These are phyloP conservation scores for Heritiera littoralis DNA, from an alignment of 345 rosid genomes.

Conservation along the genomic window DNA sequence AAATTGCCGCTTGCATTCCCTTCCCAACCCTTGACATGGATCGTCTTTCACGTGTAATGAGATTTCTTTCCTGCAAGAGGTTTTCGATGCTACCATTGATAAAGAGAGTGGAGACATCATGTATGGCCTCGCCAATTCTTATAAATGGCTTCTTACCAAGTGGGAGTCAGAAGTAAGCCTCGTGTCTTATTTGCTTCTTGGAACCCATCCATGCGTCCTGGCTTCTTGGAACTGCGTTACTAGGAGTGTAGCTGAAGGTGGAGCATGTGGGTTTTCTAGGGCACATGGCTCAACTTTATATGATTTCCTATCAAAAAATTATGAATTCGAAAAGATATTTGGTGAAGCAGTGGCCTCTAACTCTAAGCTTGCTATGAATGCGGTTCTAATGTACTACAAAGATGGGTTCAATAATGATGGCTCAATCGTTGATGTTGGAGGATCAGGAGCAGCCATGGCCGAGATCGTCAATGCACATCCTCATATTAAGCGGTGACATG, in stretches of 20 bases:
- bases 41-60: conserved; percentile 58
- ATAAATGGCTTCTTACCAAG: conserved; percentile 48
- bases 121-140: conserved; percentile 47
- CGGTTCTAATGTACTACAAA: conserved; percentile 36
- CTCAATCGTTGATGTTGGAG: conserved; percentile 75
- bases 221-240: conserved; percentile 61
- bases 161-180: conserved; percentile 37
- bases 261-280: neutral
- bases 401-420: conserved; percentile 53
- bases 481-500: conserved; percentile 66
- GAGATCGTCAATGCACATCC: conserved; percentile 56
- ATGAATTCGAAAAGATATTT: conserved; percentile 37
- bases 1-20: conserved; percentile 48
- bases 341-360: conserved; percentile 65
- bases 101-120: conserved; percentile 12
- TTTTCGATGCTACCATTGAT: conserved; percentile 43
- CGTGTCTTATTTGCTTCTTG: conserved; percentile 45
- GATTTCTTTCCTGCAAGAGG: conserved; percentile 52
- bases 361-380: conserved; percentile 43
- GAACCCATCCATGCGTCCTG: conserved; percentile 51
- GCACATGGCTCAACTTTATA: conserved; percentile 55
- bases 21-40: conserved; percentile 37
- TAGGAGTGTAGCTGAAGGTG: conserved; percentile 28
- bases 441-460: conserved; percentile 55
- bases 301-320: conserved; percentile 42